Evolutionary conservation across 2,329 filamentous ascomycete genomes (phyloP).

Genomic region (Aspergillus sp.): DNA sequence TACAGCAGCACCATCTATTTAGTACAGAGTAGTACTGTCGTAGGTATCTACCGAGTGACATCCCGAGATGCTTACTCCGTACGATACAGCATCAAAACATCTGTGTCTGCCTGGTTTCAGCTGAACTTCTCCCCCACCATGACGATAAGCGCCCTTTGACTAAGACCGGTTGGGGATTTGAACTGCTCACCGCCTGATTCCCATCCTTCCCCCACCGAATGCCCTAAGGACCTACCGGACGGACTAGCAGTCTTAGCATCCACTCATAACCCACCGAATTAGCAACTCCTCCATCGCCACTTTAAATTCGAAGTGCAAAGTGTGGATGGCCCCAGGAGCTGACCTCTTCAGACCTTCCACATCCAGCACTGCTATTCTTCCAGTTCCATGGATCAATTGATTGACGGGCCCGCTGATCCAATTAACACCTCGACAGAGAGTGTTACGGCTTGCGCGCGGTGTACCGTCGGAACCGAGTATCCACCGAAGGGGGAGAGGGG

Average conservation of each 20-base stretch:
- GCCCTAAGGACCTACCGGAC: background rate
- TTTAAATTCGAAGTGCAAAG: conserved; percentile 5
- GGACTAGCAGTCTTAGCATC: background rate
- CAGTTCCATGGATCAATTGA: conserved; percentile 17
- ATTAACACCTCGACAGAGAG: background rate
- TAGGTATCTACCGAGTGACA: background rate
- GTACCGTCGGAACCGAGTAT: conserved; percentile 18
- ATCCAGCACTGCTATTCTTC: conserved; percentile 2
- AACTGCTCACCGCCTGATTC: conserved; percentile 8
- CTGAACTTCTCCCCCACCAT: conserved; percentile 7
- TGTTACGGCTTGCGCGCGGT: conserved; percentile 2
- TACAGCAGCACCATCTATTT: background rate
- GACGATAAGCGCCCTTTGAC: conserved; percentile 5
- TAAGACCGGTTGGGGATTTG: background rate
- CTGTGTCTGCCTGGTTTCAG: conserved; percentile 6
- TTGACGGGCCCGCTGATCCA: conserved; percentile 7
- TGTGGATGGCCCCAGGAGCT: background rate
- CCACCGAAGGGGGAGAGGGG: conserved; percentile 18
- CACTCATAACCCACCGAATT: background rate
- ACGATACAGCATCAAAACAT: background rate
- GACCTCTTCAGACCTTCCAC: conserved; percentile 8
- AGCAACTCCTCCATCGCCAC: conserved; percentile 10
- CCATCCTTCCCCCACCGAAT: background rate
- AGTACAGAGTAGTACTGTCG: background rate
- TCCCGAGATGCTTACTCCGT: background rate